Base-by-base conservation (phyloP, 495 filamentous ascomycete genomes). In the Aspergillus coremiiformis region DNA sequence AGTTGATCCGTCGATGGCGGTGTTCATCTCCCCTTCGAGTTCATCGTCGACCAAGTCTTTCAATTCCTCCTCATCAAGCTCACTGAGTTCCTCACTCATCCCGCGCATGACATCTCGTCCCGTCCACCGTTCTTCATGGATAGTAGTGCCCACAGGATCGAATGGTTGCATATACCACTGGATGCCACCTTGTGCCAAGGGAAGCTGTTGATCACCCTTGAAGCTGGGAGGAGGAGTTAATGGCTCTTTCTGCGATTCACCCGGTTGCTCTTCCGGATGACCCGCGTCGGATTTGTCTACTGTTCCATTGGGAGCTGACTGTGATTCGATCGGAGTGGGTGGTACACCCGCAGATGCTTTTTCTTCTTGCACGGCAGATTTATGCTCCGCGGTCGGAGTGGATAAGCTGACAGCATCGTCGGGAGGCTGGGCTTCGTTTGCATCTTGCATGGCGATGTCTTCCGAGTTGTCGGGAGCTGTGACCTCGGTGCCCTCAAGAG, bases 121-220 rank as follows among this genome's bases (percentile, higher is more conserved):
- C 4, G 81, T 83, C 82, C 86, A 90, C 50, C 84, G 77, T 68
- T 91, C 86, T 45, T 90, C 85, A 57, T 84, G 70, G 19, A 88
- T 71, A 0, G 79, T 88, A 0, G 87, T 94, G 15, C 92, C 90
- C 46, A 79, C 63, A 0, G 85, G 87, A 32, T 92, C 82, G 60
- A 93, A 92, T 10, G 81, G 79, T 54, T 89, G 76, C 59, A 95
- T 81, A 69, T 94, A 96, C 90, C 91, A 95, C 10, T 86, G 84
- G 6, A 92, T 76, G 11, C 90, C 90, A 42, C 90, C 90, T 44
- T 84, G 71, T 4, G 78, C 75, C 27, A 93, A 68, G 4, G 77
- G 71, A 15, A 81, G 76, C 9, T 74, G 66, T 37, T 80, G 72
- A 24, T 82, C 74, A 26, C 73, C 74, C 45, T 73, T 70, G 26